A percentile compares a stretch with the other conserved stretches of the same genome.
These are phyloP conservation scores for Macrophomina tecta DNA, from an alignment of 2,329 filamentous ascomycete species.

Conservation along the genomic window DNA sequence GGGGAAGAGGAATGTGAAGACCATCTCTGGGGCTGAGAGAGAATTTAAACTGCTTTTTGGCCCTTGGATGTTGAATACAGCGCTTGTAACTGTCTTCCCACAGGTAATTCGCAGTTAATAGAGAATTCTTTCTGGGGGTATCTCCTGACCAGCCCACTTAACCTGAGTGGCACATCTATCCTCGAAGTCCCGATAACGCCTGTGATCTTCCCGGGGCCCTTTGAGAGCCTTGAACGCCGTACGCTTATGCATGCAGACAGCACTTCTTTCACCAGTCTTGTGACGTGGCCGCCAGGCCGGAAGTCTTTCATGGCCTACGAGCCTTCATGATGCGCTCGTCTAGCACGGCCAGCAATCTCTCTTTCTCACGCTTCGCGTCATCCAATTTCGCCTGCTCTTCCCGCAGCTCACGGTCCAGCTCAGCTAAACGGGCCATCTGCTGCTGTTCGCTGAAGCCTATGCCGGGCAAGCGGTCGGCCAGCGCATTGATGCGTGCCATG, in stretches of 20 bases:
- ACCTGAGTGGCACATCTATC: neutral
- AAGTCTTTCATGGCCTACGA: constrained; percentile 36
- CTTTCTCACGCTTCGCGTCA: constrained; percentile 50
- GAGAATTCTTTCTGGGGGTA: too few species aligned
- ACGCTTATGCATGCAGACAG: neutral
- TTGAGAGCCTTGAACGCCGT: neutral
- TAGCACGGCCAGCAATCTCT: constrained; percentile 51
- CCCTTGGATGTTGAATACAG: too few species aligned
- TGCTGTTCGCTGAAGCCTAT: constrained; percentile 79
- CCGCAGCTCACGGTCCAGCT: constrained; percentile 51
- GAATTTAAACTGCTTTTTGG: too few species aligned
- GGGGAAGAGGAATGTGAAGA: too few species aligned
- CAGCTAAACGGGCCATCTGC: constrained; percentile 67
- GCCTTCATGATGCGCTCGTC: constrained; percentile 54
- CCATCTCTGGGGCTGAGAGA: too few species aligned
- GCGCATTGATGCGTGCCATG: constrained; percentile 80
- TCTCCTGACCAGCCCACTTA: too few species aligned
- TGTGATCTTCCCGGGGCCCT: neutral
- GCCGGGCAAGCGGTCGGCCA: constrained; percentile 77
- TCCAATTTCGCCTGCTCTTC: constrained; percentile 49
- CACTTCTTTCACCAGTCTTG: neutral
- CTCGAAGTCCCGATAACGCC: neutral
- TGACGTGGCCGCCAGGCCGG: neutral
- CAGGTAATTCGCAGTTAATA: too few species aligned
- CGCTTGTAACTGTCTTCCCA: too few species aligned